Percentiles rank a stretch among this genome's conserved stretches.
These are phyloP conservation scores for Liquidambar formosana DNA, from an alignment of 164 flowering plant genomes.

Conservation along the genomic window DNA sequence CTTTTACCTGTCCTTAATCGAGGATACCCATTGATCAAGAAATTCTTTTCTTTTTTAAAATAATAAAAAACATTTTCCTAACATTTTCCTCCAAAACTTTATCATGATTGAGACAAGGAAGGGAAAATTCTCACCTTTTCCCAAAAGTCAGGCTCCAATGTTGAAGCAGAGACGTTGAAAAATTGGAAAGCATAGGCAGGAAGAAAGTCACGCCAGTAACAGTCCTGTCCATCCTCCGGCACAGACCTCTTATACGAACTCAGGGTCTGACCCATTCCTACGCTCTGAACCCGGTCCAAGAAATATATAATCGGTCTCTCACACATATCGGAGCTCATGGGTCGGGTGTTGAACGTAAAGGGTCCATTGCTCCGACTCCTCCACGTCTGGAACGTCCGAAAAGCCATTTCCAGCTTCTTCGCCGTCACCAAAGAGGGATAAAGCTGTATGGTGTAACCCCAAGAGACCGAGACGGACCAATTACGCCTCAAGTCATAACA, in stretches of 20 bases:
- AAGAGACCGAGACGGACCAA: constrained; percentile 77
- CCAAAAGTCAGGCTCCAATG: constrained; percentile 40
- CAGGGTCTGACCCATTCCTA: constrained; percentile 12
- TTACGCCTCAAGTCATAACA: constrained; percentile 54
- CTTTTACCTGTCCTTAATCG: too few relatives aligned
- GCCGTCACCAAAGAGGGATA: constrained; percentile 45
- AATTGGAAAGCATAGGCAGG: constrained; percentile 22
- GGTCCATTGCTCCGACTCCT: constrained; percentile 43
- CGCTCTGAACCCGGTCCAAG: constrained; percentile 32
- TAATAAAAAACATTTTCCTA: too few relatives aligned
- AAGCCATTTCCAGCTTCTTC: constrained; percentile 50
- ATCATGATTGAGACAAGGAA: too few relatives aligned
- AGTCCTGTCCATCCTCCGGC: constrained; percentile 8
- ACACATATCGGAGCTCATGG: constrained; percentile 42
- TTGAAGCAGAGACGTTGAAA: constrained; percentile 36
- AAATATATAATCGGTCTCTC: constrained; percentile 36
- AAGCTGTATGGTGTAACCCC: constrained; percentile 82
- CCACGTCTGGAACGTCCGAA: constrained; percentile 73
- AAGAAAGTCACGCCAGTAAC: constrained; percentile 19
- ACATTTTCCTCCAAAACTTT: too few relatives aligned
- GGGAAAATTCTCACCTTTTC: constrained; percentile 37
- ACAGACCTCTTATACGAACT: constrained; percentile 30
- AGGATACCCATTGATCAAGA: too few relatives aligned
- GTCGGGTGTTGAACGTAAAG: constrained; percentile 69
- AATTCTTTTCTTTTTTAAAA: too few relatives aligned